Base-by-base conservation (phyloP, 106 monocot species). In the Acorus calamus region DNA sequence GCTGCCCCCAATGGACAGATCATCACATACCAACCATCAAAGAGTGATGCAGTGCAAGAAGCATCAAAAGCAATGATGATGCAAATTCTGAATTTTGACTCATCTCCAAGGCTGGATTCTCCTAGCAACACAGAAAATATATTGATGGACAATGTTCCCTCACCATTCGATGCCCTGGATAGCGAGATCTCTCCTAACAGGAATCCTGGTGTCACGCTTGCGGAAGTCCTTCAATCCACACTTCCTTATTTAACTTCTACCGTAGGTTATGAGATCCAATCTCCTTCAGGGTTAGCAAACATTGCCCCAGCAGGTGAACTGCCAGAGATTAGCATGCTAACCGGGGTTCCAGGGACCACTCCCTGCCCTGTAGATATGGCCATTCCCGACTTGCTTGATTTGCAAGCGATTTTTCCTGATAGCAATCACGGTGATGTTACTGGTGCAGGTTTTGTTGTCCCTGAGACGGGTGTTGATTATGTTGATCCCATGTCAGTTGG, bases 1-100 rank as follows among this genome's bases (percentile, higher is more conserved):
- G 0, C 44, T 55, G 5, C 66, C 55, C 57, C 28, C 28, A 81
- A 81, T 43, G 71, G 81, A 11, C 68, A 75, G 42, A 62, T 75
- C 56, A 50, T 75, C 11, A 69, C 69, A 49, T 75, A 75, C 50
- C 63, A 69, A 42, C 75, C 75, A 0, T 69, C 57, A 9, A 62
- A 62, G 14, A 68, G 62, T 47, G 75, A 69, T 50, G 56, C 69
- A 3, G 61, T 28, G 28, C 28, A 28, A 28, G 28, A 28, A 28
- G 0, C 28, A 28, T 28, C 57, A 2, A 52, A 69, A 62, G 8
- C 68, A 28, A 62, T 69, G 63, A 50, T 75, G 10, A 53, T 55
- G 46, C 69, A 75, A 47, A 63, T 75, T 41, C 57, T 69, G 5
- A 75, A 75, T 7, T 11, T 57, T 3, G 75, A 75, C 28, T 13